Base-by-base conservation (phyloP, 768 basidiomycete species). In the Infundibulicybe gibba region DNA sequence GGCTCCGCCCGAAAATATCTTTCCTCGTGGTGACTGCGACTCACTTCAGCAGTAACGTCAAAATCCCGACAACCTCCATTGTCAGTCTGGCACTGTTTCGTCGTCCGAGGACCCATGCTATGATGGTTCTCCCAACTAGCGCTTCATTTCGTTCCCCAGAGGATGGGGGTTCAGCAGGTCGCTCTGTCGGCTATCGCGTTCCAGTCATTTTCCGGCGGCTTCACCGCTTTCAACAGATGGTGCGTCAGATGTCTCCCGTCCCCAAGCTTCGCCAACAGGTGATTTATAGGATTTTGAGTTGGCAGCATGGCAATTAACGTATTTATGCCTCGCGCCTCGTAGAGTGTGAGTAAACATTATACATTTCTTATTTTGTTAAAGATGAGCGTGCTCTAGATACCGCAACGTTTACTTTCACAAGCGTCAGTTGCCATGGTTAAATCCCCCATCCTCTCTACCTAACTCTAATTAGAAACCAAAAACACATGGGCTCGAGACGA, bases 401-500 rank as follows among this genome's bases (percentile, higher is more conserved):
- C 85, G 93, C 42, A 95, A 97, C 67, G 94, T 97, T 6, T 98
- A 97, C 63, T 97, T 94, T 61, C 94, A 97, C 69, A 94, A 94
- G 68, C 91, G 94, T 94, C 61, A 59, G 85, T 66, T 17, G 20
- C n/a, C 42, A 30, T 11, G 5, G 19, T 13, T 15, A 31, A 17
- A 41, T 41, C 10, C 16, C 5, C 17, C n/a, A 10, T n/a, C 17
- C 16, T 15, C 40, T n/a, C 15, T 15, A 10, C 15, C 34, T 45
- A 35, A 49, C 12, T 43, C 32, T 16, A 30, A 35, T 13, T 67
- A 90, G 93, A 97, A 74, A 97, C 94, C 15, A 97, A 97, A 75
- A 97, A 98, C 63, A 92, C 89, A 13, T 97, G 94, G 94, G 93
- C 94, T 15, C 75, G 95, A 63, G 95, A 98, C 65, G 95, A 98